Base-by-base conservation (phyloP, 306 rosid species). In the Cucurbita pepo region DNA sequence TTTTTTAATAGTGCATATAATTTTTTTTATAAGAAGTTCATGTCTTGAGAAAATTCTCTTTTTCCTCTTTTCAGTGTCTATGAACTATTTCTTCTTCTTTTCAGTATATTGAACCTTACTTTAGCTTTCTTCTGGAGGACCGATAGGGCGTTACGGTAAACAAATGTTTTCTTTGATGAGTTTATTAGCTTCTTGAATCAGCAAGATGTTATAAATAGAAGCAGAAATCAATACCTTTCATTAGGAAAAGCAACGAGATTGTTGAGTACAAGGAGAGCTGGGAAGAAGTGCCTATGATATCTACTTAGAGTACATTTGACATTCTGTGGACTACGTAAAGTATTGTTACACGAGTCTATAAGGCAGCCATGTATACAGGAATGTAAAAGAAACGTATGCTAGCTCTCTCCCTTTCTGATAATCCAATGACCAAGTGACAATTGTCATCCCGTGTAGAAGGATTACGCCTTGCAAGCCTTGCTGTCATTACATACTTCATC, bases 401-500 rank as follows among this genome's bases (percentile, higher is more conserved):
- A 43, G 37, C 54, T 65, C 25, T 7, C 3, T 25, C 37, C 70
- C 70, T 38, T 63, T 41, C 54, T 44, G 54, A 1, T 62, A 10
- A n/a, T 9, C 43, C 18, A 64, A 11, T 21, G 22, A 25, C 21
- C 56, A 25, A 67, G 12, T 16, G 45, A 44, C 3, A 45, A 45
- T 12, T 12, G 22, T 45, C 40, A 5, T 12, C 72, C 14, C 3
- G 37, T 21, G 36, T 10, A 44, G 55, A 61, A 45, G 36, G 47
- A 48, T 48, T 53, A 75, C 77, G 13, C 61, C 60, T 61, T 75
- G 58, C 95, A 91, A 79, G 88, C 75, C 56, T 80, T 80, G 77
- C 18, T 80, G 58, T 89, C 92, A 40, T 81, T 87, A 73, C 96
- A 94, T 71, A 59, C 81, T 85, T 87, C 89, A 73, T 73, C 86